These are phyloP conservation scores for Chrysoporthe austroafricana DNA, from an alignment of 2,329 filamentous ascomycete species.

Conservation along the genomic window DNA sequence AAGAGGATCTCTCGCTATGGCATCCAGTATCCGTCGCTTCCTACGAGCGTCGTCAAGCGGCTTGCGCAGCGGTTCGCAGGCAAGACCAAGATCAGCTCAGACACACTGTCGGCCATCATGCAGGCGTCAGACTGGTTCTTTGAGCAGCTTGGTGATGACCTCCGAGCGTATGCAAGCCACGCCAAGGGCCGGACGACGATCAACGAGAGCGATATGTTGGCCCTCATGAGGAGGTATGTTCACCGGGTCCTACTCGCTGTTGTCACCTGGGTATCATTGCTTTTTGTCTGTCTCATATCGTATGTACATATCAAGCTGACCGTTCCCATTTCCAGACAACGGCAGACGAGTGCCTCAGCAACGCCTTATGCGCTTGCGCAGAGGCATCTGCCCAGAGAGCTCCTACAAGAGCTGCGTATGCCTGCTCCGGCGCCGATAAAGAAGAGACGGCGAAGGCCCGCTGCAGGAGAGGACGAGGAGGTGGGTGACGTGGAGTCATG, in stretches of 20 bases:
- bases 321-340: conserved; percentile 61
- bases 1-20: conserved; percentile 72
- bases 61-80: conserved; percentile 73
- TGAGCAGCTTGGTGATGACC: conserved; percentile 80
- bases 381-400: conserved; percentile 77
- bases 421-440: conserved; percentile 52
- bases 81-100: conserved; percentile 71
- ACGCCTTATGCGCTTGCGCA: conserved; percentile 87
- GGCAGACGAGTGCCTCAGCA: conserved; percentile 70
- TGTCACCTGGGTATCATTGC: conserved; percentile 25
- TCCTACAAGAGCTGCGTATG: conserved; percentile 82
- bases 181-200: conserved; percentile 78
- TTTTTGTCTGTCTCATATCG: conserved; percentile 21
- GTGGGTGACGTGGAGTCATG: conserved; percentile 41
- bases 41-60: conserved; percentile 73
- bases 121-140: conserved; percentile 92
- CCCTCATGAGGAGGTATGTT: conserved; percentile 80
- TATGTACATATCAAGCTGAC: conserved; percentile 15
- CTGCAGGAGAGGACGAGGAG: conserved; percentile 47
- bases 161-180: conserved; percentile 79
- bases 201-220: conserved; percentile 80
- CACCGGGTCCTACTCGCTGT: conserved; percentile 29
- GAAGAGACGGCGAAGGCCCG: conserved; percentile 49
- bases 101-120: conserved; percentile 74
- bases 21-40: conserved; percentile 75